Evolutionary conservation across 352 stramenopile species (phyloP).

Genomic region (Globisporangium heterothallicum): DNA sequence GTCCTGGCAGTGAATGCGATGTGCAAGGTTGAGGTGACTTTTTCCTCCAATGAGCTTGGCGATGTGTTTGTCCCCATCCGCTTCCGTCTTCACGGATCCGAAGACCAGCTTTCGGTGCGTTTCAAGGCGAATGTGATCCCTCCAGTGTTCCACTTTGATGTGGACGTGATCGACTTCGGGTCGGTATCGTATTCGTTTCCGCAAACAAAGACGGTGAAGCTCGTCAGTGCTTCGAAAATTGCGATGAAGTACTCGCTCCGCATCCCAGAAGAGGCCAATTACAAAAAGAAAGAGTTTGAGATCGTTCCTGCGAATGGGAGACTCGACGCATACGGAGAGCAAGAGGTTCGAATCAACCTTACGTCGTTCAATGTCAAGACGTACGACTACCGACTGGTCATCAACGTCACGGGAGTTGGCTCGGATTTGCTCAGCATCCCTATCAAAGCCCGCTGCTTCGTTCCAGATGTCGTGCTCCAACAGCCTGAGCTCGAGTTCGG

Average conservation of each 20-base stretch:
- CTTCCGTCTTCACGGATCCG: conserved; percentile 85
- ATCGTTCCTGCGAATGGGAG: conserved; percentile 69
- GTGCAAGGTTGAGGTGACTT: conserved; percentile 80
- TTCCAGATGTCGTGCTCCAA: conserved; percentile 67
- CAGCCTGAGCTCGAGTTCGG: conserved; percentile 85
- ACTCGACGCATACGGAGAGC: conserved; percentile 75
- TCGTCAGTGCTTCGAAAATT: conserved; percentile 94
- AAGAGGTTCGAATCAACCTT: conserved; percentile 84
- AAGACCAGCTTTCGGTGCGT: conserved; percentile 72
- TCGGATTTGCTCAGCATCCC: conserved; percentile 87
- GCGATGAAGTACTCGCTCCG: conserved; percentile 86
- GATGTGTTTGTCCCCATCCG: conserved; percentile 82
- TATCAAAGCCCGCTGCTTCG: conserved; percentile 84
- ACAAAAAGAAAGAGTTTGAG: conserved; percentile 88
- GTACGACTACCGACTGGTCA: conserved; percentile 90
- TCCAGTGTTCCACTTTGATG: conserved; percentile 91
- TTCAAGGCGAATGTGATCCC: conserved; percentile 91
- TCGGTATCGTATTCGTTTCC: conserved; percentile 89
- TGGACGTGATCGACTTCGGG: conserved; percentile 89
- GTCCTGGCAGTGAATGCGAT: conserved; percentile 75
- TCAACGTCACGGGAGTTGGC: conserved; percentile 89
- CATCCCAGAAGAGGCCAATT: conserved; percentile 90
- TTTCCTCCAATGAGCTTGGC: conserved; percentile 82
- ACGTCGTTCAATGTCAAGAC: conserved; percentile 84
- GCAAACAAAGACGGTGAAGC: conserved; percentile 61